phyloP scores from a whole-genome alignment of 306 rosid species.

The Lathyrus oleraceus region DNA sequence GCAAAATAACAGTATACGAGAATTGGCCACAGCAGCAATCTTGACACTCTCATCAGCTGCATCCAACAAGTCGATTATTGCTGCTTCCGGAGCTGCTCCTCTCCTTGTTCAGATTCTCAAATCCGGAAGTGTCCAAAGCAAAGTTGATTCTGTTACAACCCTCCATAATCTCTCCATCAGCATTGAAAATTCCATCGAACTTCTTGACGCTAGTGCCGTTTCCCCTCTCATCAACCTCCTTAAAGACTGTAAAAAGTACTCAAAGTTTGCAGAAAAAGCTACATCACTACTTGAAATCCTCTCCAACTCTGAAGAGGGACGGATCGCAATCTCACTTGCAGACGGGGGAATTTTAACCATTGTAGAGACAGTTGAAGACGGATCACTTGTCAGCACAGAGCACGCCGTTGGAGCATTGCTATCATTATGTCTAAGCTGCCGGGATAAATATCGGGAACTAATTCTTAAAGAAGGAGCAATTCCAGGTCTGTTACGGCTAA shows the following conservation, averaged over 20 bases:
- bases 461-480: constrained; percentile 88
- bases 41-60: constrained; percentile 81
- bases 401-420: constrained; percentile 82
- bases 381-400: constrained; percentile 78
- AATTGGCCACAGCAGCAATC: constrained; percentile 85
- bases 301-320: constrained; percentile 70
- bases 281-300: constrained; percentile 75
- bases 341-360: constrained; percentile 75
- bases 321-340: constrained; percentile 55
- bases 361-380: constrained; percentile 89
- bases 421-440: constrained; percentile 64
- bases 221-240: constrained; percentile 81
- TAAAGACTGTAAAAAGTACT: constrained; percentile 80
- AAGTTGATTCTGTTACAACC: constrained; percentile 83
- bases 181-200: constrained; percentile 52
- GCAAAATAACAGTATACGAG: constrained; percentile 60
- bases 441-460: constrained; percentile 77
- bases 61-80: constrained; percentile 70
- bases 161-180: constrained; percentile 68
- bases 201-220: constrained; percentile 74
- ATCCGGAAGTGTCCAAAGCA: constrained; percentile 83
- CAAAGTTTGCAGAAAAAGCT: constrained; percentile 87
- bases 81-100: constrained; percentile 80
- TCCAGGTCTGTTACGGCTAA: constrained; percentile 79
- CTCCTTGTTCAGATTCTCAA: constrained; percentile 81